A percentile compares a stretch with the other conserved stretches of the same genome.
Conservation (phyloP, 2,329 filamentous ascomycete genomes). For the Ophiostoma tasmaniense region DNA sequence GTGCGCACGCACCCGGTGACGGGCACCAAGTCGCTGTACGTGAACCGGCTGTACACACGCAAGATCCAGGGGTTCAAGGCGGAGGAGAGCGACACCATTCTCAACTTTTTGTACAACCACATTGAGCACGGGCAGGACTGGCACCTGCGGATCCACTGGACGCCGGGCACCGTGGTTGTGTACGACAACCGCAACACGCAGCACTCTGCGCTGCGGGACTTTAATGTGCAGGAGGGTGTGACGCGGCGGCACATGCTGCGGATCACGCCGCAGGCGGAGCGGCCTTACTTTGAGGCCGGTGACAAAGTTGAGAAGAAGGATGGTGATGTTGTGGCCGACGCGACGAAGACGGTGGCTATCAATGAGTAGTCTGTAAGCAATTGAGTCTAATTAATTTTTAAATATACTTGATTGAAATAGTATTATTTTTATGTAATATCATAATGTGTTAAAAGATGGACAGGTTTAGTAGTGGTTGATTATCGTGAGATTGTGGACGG, state of each 20-base stretch:
- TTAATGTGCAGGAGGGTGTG: slow-evolving; percentile 16
- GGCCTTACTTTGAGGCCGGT: slow-evolving; percentile 23
- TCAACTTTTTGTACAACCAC: slow-evolving; percentile 38
- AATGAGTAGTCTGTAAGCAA: background rate
- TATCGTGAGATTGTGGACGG: background rate
- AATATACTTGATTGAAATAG: background rate
- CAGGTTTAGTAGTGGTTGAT: background rate
- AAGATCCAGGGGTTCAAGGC: slow-evolving; percentile 75
- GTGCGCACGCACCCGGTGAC: slow-evolving; percentile 40
- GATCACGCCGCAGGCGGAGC: slow-evolving; percentile 28
- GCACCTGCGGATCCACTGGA: slow-evolving; percentile 39
- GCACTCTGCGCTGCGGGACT: slow-evolving; percentile 23
- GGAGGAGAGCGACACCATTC: slow-evolving; percentile 25
- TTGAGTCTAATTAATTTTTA: background rate
- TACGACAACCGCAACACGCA: slow-evolving; percentile 26
- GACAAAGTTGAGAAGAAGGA: too few species aligned
- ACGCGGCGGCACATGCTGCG: slow-evolving; percentile 24
- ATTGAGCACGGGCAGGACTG: slow-evolving; percentile 40
- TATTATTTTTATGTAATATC: too few species aligned
- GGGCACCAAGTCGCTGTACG: slow-evolving; percentile 34
- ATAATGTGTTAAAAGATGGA: too few species aligned
- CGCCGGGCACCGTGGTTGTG: slow-evolving; percentile 37
- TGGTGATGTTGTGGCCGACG: too few species aligned
- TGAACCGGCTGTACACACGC: slow-evolving; percentile 50
- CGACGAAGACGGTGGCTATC: background rate